Evolutionary conservation across 345 rosid species (phyloP), one percentile per base, ranked within the genome.

Genomic region (Citrus unshiu): DNA sequence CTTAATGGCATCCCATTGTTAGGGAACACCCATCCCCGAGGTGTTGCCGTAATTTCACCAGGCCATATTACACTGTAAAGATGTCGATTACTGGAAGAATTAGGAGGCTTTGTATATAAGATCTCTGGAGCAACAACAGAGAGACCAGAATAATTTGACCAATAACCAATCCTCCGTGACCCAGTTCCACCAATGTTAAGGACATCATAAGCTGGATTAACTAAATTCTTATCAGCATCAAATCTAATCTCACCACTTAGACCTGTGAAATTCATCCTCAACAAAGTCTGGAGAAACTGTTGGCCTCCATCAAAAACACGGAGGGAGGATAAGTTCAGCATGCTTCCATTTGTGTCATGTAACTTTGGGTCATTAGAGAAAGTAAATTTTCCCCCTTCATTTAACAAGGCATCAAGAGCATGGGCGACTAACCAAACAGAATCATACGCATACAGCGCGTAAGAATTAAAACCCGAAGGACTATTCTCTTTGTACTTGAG

Each of bases 21-120:
- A 9, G 98, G 93, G 84, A 95, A 93, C 21, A 92, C 96, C 98
- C 99, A 93, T 66, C 99, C 99, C 68, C 88, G 90, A 14, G 98
- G 99, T 13, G 49, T 71, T 19, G 27, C n/a, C 8, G 86, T 51
- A 73, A 74, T 79, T 86, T 89, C 89, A 49, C 99, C 99, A 3
- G 98, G 99, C 99, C 99, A 95, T 79, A 89, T 89, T 73, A 84
- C 89, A 67, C 83, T 70, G 68, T 85, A 73, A 70, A 95, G 96
- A 60, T 76, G 87, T 62, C 89, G 97, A 75, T 79, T 85, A 49
- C 85, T 13, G 70, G 92, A 90, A 72, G 69, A 76, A 74, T 89
- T 91, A 25, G 88, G 78, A 37, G 88, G 91, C 83, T 88, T 91
- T 43, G 79, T 69, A 79, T 92, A 89, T 61, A 91, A 81, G 43